Base-by-base conservation (phyloP, 495 filamentous ascomycete species). In the Amorphotheca resinae region DNA sequence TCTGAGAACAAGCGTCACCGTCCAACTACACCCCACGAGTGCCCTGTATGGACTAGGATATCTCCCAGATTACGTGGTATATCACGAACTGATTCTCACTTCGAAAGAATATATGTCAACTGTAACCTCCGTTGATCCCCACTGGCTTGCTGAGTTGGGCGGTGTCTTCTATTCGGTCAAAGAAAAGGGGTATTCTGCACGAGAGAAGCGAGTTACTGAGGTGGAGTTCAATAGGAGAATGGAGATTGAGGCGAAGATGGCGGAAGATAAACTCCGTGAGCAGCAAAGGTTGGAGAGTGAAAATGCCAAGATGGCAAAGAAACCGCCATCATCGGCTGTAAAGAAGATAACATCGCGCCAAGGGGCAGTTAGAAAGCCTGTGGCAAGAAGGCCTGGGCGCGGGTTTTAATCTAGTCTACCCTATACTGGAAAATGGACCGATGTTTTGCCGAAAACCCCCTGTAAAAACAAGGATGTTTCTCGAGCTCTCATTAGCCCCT, bases 151-250 rank as follows among this genome's bases (percentile, higher is more conserved):
- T 12, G 91, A 99, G 55, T 73, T 99, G 16, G 93, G 93, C 16
- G 93, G 87, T n/a, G 93, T 99, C 18, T 99, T 96, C 64, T 99
- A 96, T 65, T 87, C 82, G 9, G 76, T 96, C 57, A 95, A 95
- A 64, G 89, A 96, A 65, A 99, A 99, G 60, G 88, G 88, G 9
- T 99, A 91, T 59, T 91, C 84, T 12, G 82, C 84, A 5, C 74
- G 84, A 22, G 86, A 96, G 51, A 87, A 86, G 61, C 74, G 84
- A 38, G 77, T 94, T 42, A 93, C 82, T 3, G 93, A 99, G 64
- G 80, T 80, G 20, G 93, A 96, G 62, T 95, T 94, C 64, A 95
- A 89, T 58, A 70, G 78, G 31, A 88, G 85, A 64, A 91, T 93
- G 81, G 91, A 96, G 59, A 86, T 96, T 50, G 88, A 99, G 63